These are phyloP conservation scores for Curvularia sp. DNA, from an alignment of 2,329 filamentous ascomycete species.

Conservation along the genomic window DNA sequence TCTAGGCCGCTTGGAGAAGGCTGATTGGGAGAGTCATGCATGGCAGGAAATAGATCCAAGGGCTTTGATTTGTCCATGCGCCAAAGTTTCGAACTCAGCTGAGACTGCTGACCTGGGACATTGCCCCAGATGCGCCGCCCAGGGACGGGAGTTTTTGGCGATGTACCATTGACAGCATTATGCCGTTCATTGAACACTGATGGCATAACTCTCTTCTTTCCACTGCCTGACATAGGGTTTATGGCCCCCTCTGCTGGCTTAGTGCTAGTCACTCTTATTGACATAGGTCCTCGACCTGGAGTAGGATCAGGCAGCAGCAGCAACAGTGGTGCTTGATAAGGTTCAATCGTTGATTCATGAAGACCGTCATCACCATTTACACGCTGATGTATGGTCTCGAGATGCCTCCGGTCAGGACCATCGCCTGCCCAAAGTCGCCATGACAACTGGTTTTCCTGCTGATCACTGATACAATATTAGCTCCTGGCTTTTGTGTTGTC, in stretches of 20 bases:
- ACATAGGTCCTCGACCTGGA: constrained; percentile 8
- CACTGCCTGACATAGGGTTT: neutral
- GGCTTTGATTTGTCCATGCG: neutral
- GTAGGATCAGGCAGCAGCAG: constrained; percentile 9
- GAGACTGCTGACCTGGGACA: constrained; percentile 3
- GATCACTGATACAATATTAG: constrained; percentile 9
- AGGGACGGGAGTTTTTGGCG: constrained; percentile 1
- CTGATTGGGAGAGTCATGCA: neutral
- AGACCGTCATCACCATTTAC: constrained; percentile 28
- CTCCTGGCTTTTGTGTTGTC: neutral
- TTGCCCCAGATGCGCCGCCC: constrained; percentile 10
- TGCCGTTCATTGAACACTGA: constrained; percentile 4
- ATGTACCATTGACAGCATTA: constrained; percentile 3
- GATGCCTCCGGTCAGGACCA: constrained; percentile 30
- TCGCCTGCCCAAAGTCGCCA: neutral
- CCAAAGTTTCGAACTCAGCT: neutral
- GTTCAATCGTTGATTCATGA: constrained; percentile 22
- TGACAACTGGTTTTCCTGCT: neutral
- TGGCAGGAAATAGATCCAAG: neutral
- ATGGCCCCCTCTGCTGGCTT: constrained; percentile 1
- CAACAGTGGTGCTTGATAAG: constrained; percentile 24
- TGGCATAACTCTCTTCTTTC: neutral
- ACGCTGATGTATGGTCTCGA: constrained; percentile 28
- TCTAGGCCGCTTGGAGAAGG: neutral
- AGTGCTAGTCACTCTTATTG: constrained; percentile 19